phyloP scores from a whole-genome alignment of 208 protist species.

The Phytomonas sp. region DNA sequence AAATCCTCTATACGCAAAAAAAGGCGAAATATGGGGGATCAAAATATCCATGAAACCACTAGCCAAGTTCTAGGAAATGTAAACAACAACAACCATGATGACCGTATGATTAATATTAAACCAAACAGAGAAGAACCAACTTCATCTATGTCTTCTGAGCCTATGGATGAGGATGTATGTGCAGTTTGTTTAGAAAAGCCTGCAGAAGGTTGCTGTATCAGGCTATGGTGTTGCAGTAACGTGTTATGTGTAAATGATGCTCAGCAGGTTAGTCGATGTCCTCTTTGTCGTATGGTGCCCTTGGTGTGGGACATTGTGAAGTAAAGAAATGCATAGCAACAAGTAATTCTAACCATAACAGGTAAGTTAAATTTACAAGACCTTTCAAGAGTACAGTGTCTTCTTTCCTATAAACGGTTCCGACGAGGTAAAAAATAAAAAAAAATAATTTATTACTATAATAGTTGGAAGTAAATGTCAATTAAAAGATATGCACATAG shows the following conservation, averaged over 20 bases:
- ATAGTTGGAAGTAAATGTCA: background rate
- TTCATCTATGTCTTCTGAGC: background rate
- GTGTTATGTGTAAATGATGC: slow-evolving; percentile 74
- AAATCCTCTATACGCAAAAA: background rate
- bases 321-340: slow-evolving; percentile 15
- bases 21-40: background rate
- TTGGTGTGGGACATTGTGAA: slow-evolving; percentile 73
- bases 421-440: background rate
- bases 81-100: background rate
- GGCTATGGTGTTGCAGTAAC: slow-evolving; percentile 81
- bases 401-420: background rate
- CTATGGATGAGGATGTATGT: slow-evolving; percentile 61
- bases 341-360: background rate
- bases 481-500: background rate
- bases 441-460: background rate
- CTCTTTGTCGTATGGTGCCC: slow-evolving; percentile 75
- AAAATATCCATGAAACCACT: background rate
- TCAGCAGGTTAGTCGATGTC: slow-evolving; percentile 64
- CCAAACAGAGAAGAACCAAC: background rate
- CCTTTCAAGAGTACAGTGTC: background rate
- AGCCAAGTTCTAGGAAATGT: slow-evolving; percentile 1
- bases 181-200: slow-evolving; percentile 79
- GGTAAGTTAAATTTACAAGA: background rate
- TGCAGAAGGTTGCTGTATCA: slow-evolving; percentile 37
- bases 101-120: background rate